Percentiles rank a stretch among this genome's conserved stretches.
Evolutionary conservation across 1,284 basidiomycete species (phyloP).

Genomic region (Vanrija sp.): DNA sequence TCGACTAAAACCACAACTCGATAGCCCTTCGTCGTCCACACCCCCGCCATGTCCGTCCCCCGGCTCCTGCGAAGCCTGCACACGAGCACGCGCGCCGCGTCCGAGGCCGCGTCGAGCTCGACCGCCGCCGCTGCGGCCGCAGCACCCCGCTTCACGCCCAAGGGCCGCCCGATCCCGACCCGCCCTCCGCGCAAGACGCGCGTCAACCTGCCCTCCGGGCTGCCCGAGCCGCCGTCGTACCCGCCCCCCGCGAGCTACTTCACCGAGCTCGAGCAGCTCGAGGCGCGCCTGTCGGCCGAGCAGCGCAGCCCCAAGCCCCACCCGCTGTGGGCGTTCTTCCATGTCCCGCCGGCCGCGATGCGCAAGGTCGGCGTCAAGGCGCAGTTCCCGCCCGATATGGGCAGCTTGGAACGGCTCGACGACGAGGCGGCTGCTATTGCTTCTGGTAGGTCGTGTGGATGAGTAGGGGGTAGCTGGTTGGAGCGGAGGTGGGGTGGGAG

Average conservation of each 20-base stretch:
- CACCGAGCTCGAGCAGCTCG: slow-evolving; percentile 18
- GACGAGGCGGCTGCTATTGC: slow-evolving; percentile 25
- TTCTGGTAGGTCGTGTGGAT: slow-evolving; percentile 30
- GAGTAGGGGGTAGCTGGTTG: not conserved
- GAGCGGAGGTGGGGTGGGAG: no score
- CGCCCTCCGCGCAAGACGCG: slow-evolving; percentile 36
- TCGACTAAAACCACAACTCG: no score
- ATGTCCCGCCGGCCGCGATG: slow-evolving; percentile 23
- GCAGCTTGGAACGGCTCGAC: slow-evolving; percentile 25
- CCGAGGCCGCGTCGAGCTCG: slow-evolving; percentile 3
- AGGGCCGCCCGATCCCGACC: slow-evolving; percentile 31
- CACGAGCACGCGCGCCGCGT: slow-evolving; percentile 14
- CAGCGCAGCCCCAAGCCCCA: slow-evolving; percentile 22
- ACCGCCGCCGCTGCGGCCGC: slow-evolving; percentile 1
- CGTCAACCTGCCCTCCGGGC: slow-evolving; percentile 34
- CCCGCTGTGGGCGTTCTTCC: slow-evolving; percentile 49
- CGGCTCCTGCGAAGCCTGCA: slow-evolving; percentile 29
- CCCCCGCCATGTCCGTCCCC: slow-evolving; percentile 15
- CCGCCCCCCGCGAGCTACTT: slow-evolving; percentile 35
- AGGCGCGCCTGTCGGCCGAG: not conserved
- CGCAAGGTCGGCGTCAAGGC: slow-evolving; percentile 7
- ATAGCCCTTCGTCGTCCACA: no score
- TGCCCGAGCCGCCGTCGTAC: slow-evolving; percentile 36
- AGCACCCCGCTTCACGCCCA: slow-evolving; percentile 27
- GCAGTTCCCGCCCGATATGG: slow-evolving; percentile 21